A percentile compares a stretch with the other conserved stretches of the same genome.
These are phyloP conservation scores for Cicer arietinum DNA, from an alignment of 306 rosid species.

Conservation along the genomic window DNA sequence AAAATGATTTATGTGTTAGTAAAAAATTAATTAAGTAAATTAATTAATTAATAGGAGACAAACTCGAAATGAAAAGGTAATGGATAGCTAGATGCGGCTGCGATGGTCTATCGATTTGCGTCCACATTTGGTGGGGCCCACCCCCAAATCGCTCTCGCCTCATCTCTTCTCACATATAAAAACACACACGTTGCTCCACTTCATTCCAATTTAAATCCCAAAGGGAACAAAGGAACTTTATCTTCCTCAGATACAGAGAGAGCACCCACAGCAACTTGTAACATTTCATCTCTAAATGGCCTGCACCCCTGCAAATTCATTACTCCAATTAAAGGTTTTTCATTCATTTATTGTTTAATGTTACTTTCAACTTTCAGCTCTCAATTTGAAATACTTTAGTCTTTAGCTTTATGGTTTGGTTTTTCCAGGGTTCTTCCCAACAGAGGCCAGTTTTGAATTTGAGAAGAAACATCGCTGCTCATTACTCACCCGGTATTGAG, in stretches of 20 bases:
- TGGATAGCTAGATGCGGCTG: neutral
- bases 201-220: neutral
- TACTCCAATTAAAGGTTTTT: slow-evolving; percentile 62
- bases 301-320: slow-evolving; percentile 69
- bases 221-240: slow-evolving; percentile 10
- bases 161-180: neutral
- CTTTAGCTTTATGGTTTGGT: slow-evolving; percentile 23
- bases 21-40: no score
- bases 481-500: slow-evolving; percentile 58
- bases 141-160: slow-evolving; percentile 17
- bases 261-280: no score
- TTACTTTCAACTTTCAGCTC: neutral
- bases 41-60: no score
- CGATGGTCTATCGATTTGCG: neutral
- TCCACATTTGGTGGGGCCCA: slow-evolving; percentile 47
- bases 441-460: slow-evolving; percentile 57
- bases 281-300: slow-evolving; percentile 61
- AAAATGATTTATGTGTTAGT: no score
- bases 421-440: slow-evolving; percentile 63
- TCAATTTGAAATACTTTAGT: neutral
- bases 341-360: neutral
- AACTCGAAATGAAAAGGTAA: no score
- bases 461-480: slow-evolving; percentile 50
- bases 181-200: neutral
- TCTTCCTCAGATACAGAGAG: neutral